Evolutionary conservation across 1,284 basidiomycete species (phyloP).

Genomic region (Binderoboletus segoi): DNA sequence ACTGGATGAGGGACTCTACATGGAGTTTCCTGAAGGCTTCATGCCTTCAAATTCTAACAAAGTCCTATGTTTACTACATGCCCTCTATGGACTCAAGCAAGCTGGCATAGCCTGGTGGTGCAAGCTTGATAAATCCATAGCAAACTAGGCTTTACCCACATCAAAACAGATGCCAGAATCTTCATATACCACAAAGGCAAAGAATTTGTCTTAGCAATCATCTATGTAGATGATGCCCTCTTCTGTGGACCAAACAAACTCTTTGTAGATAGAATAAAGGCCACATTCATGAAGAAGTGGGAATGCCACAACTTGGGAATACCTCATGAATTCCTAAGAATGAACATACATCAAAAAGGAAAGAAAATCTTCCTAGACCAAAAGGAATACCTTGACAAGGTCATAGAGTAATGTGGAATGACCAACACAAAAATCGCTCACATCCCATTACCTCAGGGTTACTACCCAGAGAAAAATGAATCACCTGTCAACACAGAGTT

Average conservation of each 20-base stretch:
- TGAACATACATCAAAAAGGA: background rate
- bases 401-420: background rate
- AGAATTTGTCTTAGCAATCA: background rate
- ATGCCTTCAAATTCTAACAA: background rate
- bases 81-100: conserved; percentile 4
- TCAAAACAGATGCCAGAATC: background rate
- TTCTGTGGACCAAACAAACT: background rate
- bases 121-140: background rate
- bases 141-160: no score
- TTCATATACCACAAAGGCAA: background rate
- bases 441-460: background rate
- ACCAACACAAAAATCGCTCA: background rate
- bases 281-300: background rate
- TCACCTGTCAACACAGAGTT: background rate
- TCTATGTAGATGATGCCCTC: background rate
- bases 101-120: background rate
- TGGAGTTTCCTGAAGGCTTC: background rate
- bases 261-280: background rate
- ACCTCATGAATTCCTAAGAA: background rate
- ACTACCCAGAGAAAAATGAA: background rate
- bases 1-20: background rate
- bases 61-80: background rate
- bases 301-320: background rate
- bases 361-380: background rate
- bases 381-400: background rate